Evolutionary conservation across 129 eudicot genomes (phyloP).

Genomic region (Ambrosia trifida): DNA sequence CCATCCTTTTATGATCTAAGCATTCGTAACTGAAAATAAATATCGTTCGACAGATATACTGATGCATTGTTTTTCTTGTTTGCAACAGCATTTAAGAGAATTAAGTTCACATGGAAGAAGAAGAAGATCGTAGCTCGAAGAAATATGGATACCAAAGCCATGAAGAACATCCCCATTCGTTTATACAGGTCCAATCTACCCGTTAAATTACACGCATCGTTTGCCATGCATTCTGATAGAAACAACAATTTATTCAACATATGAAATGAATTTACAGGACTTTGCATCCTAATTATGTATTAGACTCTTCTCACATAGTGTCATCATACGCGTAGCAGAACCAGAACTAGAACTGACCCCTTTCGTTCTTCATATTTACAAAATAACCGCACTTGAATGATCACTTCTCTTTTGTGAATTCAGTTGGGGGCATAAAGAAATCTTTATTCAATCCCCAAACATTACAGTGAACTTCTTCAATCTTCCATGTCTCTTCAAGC

Average conservation of each 20-base stretch:
- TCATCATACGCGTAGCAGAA: constrained; percentile 10
- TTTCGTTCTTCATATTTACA: constrained; percentile 23
- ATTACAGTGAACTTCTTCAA: constrained; percentile 88
- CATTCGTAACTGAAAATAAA: too few species aligned
- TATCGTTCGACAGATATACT: constrained; percentile 6
- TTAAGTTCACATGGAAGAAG: constrained; percentile 40
- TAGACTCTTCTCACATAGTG: not conserved
- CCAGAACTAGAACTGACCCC: too few species aligned
- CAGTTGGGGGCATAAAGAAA: constrained; percentile 75
- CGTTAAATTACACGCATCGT: not conserved
- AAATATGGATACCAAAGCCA: not conserved
- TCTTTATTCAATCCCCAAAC: constrained; percentile 63
- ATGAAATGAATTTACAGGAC: constrained; percentile 10
- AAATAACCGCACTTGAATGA: not conserved
- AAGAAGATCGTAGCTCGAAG: constrained; percentile 15
- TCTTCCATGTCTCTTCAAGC: constrained; percentile 72
- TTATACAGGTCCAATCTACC: constrained; percentile 32
- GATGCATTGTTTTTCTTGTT: not conserved
- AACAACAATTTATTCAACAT: constrained; percentile 10
- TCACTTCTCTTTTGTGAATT: constrained; percentile 29
- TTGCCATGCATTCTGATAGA: constrained; percentile 17
- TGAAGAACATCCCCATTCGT: constrained; percentile 25
- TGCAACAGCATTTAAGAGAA: constrained; percentile 38
- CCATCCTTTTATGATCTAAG: too few species aligned
- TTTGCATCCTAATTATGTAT: not conserved